Percentiles rank a stretch among this genome's conserved stretches.
phyloP scores from a whole-genome alignment of 2,329 filamentous ascomycete genomes.

The Clonostachys byssicola region DNA sequence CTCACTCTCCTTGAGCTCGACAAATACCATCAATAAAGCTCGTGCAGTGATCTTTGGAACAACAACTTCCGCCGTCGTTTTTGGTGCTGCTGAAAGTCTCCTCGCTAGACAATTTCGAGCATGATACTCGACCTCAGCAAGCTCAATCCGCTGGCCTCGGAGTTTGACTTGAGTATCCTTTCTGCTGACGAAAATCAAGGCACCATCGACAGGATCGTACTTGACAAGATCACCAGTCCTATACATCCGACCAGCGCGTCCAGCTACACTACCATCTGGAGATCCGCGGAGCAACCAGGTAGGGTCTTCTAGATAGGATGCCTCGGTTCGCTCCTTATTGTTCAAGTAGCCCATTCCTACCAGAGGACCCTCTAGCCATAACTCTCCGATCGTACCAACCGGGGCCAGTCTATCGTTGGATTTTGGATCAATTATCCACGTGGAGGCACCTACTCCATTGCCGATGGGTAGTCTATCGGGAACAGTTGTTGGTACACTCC shows the following conservation, averaged over 20 bases:
- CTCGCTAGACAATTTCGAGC: neutral
- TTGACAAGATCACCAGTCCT: slow-evolving; percentile 41
- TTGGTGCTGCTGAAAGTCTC: too few species aligned
- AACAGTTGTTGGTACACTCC: too few species aligned
- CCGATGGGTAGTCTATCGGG: too few species aligned
- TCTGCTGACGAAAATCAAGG: slow-evolving; percentile 40
- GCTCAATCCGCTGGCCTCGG: slow-evolving; percentile 2
- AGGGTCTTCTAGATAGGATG: slow-evolving; percentile 55
- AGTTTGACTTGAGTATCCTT: slow-evolving; percentile 18
- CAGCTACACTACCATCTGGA: slow-evolving; percentile 4
- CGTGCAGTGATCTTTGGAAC: too few species aligned
- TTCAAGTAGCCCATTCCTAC: slow-evolving; percentile 61
- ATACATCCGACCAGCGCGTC: slow-evolving; percentile 19
- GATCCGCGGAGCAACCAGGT: slow-evolving; percentile 24
- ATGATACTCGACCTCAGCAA: slow-evolving; percentile 2
- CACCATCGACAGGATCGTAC: slow-evolving; percentile 30
- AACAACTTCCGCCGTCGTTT: too few species aligned
- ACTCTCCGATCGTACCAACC: slow-evolving; percentile 59
- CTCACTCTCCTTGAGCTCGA: too few species aligned
- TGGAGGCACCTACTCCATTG: too few species aligned
- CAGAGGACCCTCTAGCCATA: slow-evolving; percentile 84
- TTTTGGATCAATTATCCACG: too few species aligned
- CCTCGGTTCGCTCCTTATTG: slow-evolving; percentile 42
- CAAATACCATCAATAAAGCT: too few species aligned
- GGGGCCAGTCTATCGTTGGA: slow-evolving; percentile 1